phyloP scores from a whole-genome alignment of 2,329 filamentous ascomycete species.

The Hypoxylon sp. region DNA sequence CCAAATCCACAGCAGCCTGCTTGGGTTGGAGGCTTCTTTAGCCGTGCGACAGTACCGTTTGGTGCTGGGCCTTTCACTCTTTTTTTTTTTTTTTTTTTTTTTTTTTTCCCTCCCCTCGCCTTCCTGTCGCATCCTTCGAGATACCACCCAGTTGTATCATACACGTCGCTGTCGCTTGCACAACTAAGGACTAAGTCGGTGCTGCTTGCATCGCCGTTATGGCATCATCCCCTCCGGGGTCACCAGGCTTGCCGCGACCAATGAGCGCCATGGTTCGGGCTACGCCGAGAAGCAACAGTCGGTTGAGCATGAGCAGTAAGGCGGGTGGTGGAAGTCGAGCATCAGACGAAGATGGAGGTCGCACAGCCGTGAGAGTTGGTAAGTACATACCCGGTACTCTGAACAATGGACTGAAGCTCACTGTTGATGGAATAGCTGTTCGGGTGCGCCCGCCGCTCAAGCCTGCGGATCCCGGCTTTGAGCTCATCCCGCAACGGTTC shows the following conservation, averaged over 20 bases:
- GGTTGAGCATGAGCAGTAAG: conserved; percentile 85
- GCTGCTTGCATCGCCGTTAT: conserved; percentile 52
- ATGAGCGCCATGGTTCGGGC: conserved; percentile 83
- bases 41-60: conserved; percentile 14
- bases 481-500: conserved; percentile 94
- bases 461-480: conserved; percentile 86
- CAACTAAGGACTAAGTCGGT: conserved; percentile 27
- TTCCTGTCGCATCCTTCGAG: background rate
- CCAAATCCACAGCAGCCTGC: conserved; percentile 21
- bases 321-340: conserved; percentile 77
- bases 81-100: conserved; percentile 12
- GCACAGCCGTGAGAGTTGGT: conserved; percentile 97
- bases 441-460: conserved; percentile 89
- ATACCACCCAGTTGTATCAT: conserved; percentile 4
- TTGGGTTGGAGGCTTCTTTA: conserved; percentile 34
- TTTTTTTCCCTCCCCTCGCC: background rate
- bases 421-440: conserved; percentile 68
- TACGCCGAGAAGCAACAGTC: conserved; percentile 77
- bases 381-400: conserved; percentile 53
- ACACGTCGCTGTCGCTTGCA: background rate
- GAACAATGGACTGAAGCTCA: conserved; percentile 12
- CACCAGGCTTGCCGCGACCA: conserved; percentile 72
- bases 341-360: conserved; percentile 83
- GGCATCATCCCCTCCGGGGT: conserved; percentile 75
- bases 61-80: conserved; percentile 34